phyloP scores from a whole-genome alignment of 225 moss, liverwort and hornwort genomes.

The Marchantia polymorpha region DNA sequence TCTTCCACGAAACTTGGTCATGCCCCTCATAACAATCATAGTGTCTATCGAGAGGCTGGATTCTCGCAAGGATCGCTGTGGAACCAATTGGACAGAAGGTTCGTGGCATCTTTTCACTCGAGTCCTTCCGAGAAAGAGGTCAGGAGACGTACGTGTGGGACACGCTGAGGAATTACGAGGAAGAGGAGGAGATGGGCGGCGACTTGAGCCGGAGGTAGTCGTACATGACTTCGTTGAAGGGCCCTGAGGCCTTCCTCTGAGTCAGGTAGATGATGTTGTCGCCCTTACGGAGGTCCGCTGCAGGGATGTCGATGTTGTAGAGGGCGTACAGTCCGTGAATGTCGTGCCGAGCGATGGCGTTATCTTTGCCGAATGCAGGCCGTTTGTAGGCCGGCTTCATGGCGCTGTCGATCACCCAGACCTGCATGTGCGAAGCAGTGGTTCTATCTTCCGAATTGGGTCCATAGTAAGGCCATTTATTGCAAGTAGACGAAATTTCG shows the following conservation, averaged over 20 bases:
- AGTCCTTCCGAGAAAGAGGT: too few species aligned
- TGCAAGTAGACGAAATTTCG: too few species aligned
- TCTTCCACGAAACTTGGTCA: too few species aligned
- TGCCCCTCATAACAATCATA: too few species aligned
- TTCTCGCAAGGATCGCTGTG: too few species aligned
- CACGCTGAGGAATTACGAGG: too few species aligned
- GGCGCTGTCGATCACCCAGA: conserved; percentile 48
- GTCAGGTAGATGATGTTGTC: conserved; percentile 49
- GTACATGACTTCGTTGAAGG: conserved; percentile 58
- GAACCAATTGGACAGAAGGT: too few species aligned
- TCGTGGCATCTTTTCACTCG: too few species aligned
- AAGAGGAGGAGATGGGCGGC: neutral
- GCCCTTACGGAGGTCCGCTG: conserved; percentile 34
- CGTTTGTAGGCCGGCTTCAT: conserved; percentile 52
- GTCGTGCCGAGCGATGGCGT: conserved; percentile 60
- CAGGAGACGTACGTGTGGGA: too few species aligned
- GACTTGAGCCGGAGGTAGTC: conserved; percentile 64
- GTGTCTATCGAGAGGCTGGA: too few species aligned
- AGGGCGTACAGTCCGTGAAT: conserved; percentile 54
- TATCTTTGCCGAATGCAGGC: conserved; percentile 63
- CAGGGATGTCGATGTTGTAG: conserved; percentile 43
- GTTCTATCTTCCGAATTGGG: too few species aligned
- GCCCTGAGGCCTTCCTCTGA: conserved; percentile 52
- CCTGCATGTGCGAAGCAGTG: conserved; percentile 28
- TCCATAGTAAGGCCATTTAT: too few species aligned